Base-by-base conservation (phyloP, 2,329 filamentous ascomycete species). In the Drechmeria coniospora region DNA sequence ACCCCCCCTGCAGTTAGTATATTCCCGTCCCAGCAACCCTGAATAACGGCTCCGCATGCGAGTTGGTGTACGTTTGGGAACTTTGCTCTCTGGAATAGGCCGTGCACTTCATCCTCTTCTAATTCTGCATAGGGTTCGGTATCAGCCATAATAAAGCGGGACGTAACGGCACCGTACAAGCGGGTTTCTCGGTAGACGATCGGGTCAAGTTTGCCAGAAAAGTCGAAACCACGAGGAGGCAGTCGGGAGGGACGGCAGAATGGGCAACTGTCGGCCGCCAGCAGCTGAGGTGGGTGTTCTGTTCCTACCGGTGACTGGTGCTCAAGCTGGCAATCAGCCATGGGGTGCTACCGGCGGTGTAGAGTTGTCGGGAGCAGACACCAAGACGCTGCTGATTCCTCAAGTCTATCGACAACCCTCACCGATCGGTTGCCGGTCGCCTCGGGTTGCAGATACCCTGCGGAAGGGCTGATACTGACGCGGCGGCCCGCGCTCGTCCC, bases 121-220 rank as follows among this genome's bases (percentile, higher is more conserved):
- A 51, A 29, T 27, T 43, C 37, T 11, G 31, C 30, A 32, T 47
- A 53, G 14, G 48, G 48, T 31, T 44, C 37, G 20, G 36, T 36
- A 23, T 45, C 45, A 18, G 40, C 39, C 43, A 51, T 45, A 15
- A 54, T 50, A 18, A 40, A 45, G 37, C n/a, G n/a, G n/a, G n/a
- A n/a, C n/a, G n/a, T n/a, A n/a, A n/a, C n/a, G n/a, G n/a, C n/a
- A n/a, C n/a, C n/a, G n/a, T n/a, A n/a, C n/a, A n/a, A n/a, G n/a
- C n/a, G n/a, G n/a, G n/a, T n/a, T n/a, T n/a, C n/a, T n/a, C n/a
- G n/a, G n/a, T n/a, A n/a, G n/a, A n/a, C n/a, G n/a, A n/a, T n/a
- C n/a, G n/a, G n/a, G n/a, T n/a, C n/a, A n/a, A n/a, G n/a, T n/a
- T n/a, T n/a, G n/a, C n/a, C n/a, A n/a, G n/a, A n/a, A n/a, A n/a